Base-by-base conservation (phyloP, 768 basidiomycete species). In the Lactarius trivialis region DNA sequence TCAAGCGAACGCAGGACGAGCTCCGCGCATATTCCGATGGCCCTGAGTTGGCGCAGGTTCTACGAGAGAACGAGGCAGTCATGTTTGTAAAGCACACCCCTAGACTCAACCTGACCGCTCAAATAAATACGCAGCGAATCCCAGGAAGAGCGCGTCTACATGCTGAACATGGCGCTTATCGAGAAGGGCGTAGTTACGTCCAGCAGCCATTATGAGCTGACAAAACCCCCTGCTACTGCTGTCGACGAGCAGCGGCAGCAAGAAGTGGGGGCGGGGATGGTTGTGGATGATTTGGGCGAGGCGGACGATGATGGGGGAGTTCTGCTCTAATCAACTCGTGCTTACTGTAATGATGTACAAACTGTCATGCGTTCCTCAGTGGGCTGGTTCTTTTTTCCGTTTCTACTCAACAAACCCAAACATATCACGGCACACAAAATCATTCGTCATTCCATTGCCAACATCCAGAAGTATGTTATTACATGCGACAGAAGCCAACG, bases 141-240 rank as follows among this genome's bases (percentile, higher is more conserved):
- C 8, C 91, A 92, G 73, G 81, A 87, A 68, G 91, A 93, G 69
- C 79, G 88, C 7, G 82, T 90, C 64, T 72, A 73, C 26, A 88
- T 91, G 61, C 77, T 90, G 55, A 84, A 80, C 70, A 72, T 85
- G 66, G 87, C 85, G 14, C 73, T 89, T 61, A 72, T 75, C n/a
- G 79, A 84, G 67, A 87, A 86, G 68, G 85, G 85, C 7, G 45
- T 58, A 4, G 71, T 84, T 21, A 56, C 68, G 21, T 56, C 72
- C 28, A 59, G 72, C 48, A 72, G 73, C 26, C 83, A 85, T 71
- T 84, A 82, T 66, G 74, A 77, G 52, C 60, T 73, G 11, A 39
- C 43, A 43, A 54, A 32, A n/a, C 17, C 55, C 2, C n/a, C 30
- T 21, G 11, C 45, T 12, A 11, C 50, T 33, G 58, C n/a, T 14